Conservation (phyloP, 78 protist genomes). For the Speleostelium caveatum region DNA sequence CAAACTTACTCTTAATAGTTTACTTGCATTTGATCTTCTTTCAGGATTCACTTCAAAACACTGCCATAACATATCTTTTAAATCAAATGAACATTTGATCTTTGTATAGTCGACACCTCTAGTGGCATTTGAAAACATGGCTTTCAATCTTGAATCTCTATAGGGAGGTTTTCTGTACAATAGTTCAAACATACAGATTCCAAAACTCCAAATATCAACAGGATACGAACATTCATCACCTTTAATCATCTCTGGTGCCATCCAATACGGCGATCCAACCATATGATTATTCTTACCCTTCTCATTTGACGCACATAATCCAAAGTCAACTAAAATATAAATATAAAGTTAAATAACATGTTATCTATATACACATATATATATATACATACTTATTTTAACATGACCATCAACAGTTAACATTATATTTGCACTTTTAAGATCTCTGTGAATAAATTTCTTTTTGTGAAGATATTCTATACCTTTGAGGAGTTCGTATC, state of each 20-base stretch:
- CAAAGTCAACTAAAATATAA: too few relatives aligned
- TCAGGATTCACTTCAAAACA: constrained; percentile 76
- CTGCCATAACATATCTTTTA: constrained; percentile 73
- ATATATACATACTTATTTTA: too few relatives aligned
- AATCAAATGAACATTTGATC: constrained; percentile 56
- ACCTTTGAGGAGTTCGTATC: constrained; percentile 49
- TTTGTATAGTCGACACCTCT: constrained; percentile 52
- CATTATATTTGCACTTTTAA: constrained; percentile 79
- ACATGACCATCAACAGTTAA: constrained; percentile 70
- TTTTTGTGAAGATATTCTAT: constrained; percentile 52
- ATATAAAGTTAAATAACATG: background rate
- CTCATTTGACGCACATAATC: constrained; percentile 37
- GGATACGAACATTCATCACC: constrained; percentile 61
- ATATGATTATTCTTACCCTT: constrained; percentile 59
- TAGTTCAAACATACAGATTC: constrained; percentile 73
- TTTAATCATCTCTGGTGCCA: constrained; percentile 80
- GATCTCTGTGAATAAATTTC: constrained; percentile 71
- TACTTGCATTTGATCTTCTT: constrained; percentile 53
- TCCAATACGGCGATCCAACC: constrained; percentile 84
- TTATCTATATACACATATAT: too few relatives aligned
- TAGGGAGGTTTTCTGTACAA: constrained; percentile 52
- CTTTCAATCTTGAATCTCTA: constrained; percentile 50
- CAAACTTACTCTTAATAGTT: constrained; percentile 70
- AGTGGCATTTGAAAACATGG: constrained; percentile 54
- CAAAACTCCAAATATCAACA: constrained; percentile 83